These are phyloP conservation scores for Carex parvula DNA, from an alignment of 176 grass and related monocot species.

Conservation along the genomic window DNA sequence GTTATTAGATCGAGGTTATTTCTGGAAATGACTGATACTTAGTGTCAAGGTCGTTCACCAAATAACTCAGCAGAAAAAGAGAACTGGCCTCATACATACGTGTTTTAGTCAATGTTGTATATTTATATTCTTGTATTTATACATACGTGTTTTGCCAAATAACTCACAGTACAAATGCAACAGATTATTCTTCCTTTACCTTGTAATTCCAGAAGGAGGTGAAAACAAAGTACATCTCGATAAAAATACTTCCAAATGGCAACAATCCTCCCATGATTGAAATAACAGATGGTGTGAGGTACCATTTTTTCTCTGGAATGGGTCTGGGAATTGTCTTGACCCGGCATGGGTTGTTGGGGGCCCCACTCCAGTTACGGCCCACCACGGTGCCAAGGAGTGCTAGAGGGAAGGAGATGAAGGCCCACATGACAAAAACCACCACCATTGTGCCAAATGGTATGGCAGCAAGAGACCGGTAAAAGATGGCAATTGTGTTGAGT, in stretches of 20 bases:
- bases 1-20: neutral
- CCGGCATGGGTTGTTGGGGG: conserved; percentile 87
- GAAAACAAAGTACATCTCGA: conserved; percentile 99
- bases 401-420: conserved; percentile 89
- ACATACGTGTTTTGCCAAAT: no score
- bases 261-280: conserved; percentile 89
- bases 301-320: conserved; percentile 97
- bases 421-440: conserved; percentile 79
- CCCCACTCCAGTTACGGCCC: conserved; percentile 85
- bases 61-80: neutral
- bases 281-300: conserved; percentile 77
- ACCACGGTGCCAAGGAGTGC: conserved; percentile 86
- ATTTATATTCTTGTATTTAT: neutral
- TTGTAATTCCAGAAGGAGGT: conserved; percentile 99
- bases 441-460: conserved; percentile 96
- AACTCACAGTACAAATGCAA: neutral
- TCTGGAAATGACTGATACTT: neutral
- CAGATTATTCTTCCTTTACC: conserved; percentile 35
- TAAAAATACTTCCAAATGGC: conserved; percentile 95
- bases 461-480: conserved; percentile 89
- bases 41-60: neutral
- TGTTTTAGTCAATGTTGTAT: neutral
- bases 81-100: neutral
- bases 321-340: conserved; percentile 90
- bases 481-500: conserved; percentile 92